Evolutionary conservation across 768 basidiomycete species (phyloP).

Genomic region (Mycena indigotica): DNA sequence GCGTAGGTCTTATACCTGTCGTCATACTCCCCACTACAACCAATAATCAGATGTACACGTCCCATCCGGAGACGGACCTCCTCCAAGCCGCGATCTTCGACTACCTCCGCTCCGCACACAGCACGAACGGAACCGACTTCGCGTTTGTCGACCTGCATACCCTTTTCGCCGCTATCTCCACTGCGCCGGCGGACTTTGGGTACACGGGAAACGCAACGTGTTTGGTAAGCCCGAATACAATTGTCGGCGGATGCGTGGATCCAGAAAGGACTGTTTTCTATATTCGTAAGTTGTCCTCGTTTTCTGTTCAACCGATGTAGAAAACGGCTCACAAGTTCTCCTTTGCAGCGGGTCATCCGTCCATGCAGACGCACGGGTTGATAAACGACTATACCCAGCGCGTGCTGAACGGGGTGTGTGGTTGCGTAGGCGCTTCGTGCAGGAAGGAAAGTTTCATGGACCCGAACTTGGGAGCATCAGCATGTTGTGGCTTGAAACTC

Average conservation of each 20-base stretch:
- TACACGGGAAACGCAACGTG: constrained; percentile 34
- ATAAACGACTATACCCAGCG: constrained; percentile 30
- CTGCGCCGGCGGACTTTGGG: constrained; percentile 27
- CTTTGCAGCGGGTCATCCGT: constrained; percentile 32
- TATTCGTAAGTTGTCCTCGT: constrained; percentile 27
- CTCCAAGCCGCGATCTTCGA: constrained; percentile 32
- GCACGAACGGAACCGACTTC: constrained; percentile 32
- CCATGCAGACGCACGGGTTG: constrained; percentile 29
- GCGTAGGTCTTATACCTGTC: constrained; percentile 14
- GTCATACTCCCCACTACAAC: background rate
- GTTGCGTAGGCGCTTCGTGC: no score
- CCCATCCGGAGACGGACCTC: constrained; percentile 29
- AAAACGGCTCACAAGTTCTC: background rate
- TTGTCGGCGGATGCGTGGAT: constrained; percentile 33
- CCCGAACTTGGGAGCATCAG: no score
- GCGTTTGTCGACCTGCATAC: constrained; percentile 33
- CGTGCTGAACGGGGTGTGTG: constrained; percentile 21
- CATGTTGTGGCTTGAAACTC: no score
- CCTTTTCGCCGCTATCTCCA: constrained; percentile 31
- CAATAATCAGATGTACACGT: constrained; percentile 32
- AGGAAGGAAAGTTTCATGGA: no score
- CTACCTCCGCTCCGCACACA: constrained; percentile 28
- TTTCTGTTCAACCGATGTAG: no score
- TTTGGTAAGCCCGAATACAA: constrained; percentile 33
- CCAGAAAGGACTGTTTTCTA: constrained; percentile 34